These are phyloP conservation scores for Boletus subparvulus DNA, from an alignment of 768 basidiomycete species.

Conservation along the genomic window DNA sequence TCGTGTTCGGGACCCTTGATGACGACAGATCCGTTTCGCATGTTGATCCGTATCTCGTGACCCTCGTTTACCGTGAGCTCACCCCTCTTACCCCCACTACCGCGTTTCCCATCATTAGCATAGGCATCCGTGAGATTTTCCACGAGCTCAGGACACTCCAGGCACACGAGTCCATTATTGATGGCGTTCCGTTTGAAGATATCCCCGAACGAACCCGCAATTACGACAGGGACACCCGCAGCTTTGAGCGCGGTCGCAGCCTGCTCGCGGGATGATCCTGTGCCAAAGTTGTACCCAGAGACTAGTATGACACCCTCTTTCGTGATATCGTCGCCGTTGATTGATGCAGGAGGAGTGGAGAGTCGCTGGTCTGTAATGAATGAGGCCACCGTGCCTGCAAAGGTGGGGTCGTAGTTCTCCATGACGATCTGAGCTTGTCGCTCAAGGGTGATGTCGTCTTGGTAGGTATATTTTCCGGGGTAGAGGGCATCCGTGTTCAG, in stretches of 20 bases:
- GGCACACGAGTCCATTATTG: constrained; percentile 95
- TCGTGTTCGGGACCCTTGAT: constrained; percentile 46
- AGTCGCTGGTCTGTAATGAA: constrained; percentile 34
- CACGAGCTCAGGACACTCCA: constrained; percentile 90
- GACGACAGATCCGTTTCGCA: constrained; percentile 66
- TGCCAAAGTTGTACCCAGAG: constrained; percentile 97
- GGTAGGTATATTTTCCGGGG: constrained; percentile 98
- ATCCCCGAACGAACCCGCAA: constrained; percentile 98
- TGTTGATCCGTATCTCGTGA: constrained; percentile 61
- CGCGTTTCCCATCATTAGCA: constrained; percentile 71
- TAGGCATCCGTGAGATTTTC: constrained; percentile 74
- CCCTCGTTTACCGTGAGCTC: constrained; percentile 82
- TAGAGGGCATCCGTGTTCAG: constrained; percentile 98
- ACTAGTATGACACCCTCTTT: constrained; percentile 77
- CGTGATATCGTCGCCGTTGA: constrained; percentile 18
- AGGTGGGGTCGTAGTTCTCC: constrained; percentile 97
- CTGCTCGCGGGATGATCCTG: constrained; percentile 97
- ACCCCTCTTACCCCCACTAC: constrained; percentile 75
- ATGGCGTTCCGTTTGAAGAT: constrained; percentile 99
- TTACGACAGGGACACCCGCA: constrained; percentile 87
- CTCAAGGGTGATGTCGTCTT: constrained; percentile 96
- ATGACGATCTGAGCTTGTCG: constrained; percentile 95
- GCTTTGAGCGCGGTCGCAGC: constrained; percentile 96
- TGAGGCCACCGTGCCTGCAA: constrained; percentile 67
- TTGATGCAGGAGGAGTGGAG: constrained; percentile 17